Evolutionary conservation across 179 eudicot species (phyloP), one percentile per base, ranked within the genome.

Genomic region (Camellia oleifera): DNA sequence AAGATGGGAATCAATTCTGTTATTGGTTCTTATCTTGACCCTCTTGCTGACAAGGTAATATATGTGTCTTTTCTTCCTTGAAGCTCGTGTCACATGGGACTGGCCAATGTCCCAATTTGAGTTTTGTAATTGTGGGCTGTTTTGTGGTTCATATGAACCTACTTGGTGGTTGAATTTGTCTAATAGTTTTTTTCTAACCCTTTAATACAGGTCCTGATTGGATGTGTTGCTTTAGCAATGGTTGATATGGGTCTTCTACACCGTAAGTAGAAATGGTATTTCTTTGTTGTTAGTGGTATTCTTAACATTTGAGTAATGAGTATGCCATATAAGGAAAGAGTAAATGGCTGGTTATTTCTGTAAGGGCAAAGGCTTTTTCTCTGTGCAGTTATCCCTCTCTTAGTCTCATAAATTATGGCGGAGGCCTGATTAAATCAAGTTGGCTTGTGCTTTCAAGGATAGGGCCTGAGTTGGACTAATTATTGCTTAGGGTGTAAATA

Each of bases 11-110:
- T 96, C 76, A 89, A 91, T 83, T 94, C 97, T 75, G 95, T 91
- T 12, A 90, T 96, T 67, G 99, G 99, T 67, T 96, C 99, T 58
- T 96, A 96, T 89, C 93, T 96, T 81, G 99, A 96, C 86, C 99
- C 99, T 80, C 96, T 96, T 68, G 99, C 99, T 23, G 99, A 96
- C 83, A 94, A 96, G 97, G 99, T 94, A 88, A 81, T 66, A 42
- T 52, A 64, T 23, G 12, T 4, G 58, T 20, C 61, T 40, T 9
- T 77, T 14, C 68, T 46, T 54, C 18, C 46, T 42, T 26, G 46
- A 18, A 23, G 71, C 50, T 56, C 44, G 57, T 32, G 72, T 5
- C n/a, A 40, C 57, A 42, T 7, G 54, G 23, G 26, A 53, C 76
- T 5, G 46, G 40, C 75, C 46, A 18, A 12, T 66, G 40, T 66